These are phyloP conservation scores for Wickerhamomyces bovis DNA, from an alignment of 805 yeast genomes.

Conservation along the genomic window DNA sequence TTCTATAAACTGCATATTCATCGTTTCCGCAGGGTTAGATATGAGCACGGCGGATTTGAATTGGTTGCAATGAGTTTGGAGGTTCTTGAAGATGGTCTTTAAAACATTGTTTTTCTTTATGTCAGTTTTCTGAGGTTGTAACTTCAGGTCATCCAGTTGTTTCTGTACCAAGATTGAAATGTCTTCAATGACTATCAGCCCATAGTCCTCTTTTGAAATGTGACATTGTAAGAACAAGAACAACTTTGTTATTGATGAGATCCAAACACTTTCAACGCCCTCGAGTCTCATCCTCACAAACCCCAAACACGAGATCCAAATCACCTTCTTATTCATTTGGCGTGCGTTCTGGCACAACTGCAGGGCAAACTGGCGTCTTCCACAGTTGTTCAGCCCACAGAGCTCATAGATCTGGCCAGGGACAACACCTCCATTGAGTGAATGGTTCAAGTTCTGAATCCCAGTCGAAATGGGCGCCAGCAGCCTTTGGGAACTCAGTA, in stretches of 20 bases:
- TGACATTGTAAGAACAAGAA: constrained; percentile 11
- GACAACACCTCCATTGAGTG: constrained; percentile 19
- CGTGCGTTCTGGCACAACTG: constrained; percentile 12
- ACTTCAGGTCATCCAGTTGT: background rate
- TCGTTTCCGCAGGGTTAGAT: constrained; percentile 13
- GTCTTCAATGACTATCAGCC: constrained; percentile 20
- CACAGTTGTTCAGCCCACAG: constrained; percentile 17
- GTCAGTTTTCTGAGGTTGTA: background rate
- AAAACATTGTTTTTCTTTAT: constrained; percentile 6
- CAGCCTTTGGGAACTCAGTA: constrained; percentile 14
- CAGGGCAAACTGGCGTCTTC: constrained; percentile 11
- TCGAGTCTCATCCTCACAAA: constrained; percentile 5
- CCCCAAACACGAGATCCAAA: constrained; percentile 22
- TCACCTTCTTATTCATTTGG: constrained; percentile 10
- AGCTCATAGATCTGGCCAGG: constrained; percentile 23
- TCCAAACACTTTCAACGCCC: background rate
- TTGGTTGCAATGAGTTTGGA: constrained; percentile 12
- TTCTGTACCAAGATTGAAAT: constrained; percentile 7
- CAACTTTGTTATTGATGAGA: constrained; percentile 6
- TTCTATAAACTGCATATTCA: constrained; percentile 20
- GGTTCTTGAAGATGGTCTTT: constrained; percentile 11
- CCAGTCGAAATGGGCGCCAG: constrained; percentile 14
- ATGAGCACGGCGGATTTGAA: constrained; percentile 13
- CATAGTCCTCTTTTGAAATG: constrained; percentile 5
- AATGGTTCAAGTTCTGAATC: constrained; percentile 11